Conservation (phyloP, 2,329 filamentous ascomycete genomes). For the Chaetomium sp. region DNA sequence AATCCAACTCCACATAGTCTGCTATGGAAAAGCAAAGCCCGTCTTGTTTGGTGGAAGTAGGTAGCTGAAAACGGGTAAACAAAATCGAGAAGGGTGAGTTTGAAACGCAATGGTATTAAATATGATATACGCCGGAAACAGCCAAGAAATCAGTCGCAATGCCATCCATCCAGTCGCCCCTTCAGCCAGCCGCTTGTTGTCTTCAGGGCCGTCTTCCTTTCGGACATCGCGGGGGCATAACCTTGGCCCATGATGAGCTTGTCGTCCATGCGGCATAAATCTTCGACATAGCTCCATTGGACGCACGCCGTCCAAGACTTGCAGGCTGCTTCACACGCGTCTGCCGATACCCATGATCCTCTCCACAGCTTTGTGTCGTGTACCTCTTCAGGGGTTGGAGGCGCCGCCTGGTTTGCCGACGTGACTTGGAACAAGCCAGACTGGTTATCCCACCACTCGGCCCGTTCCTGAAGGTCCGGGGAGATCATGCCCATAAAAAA, state of each 20-base stretch:
- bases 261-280: constrained; percentile 27
- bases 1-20: too few species aligned
- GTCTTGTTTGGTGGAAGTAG: too few species aligned
- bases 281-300: constrained; percentile 28
- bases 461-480: constrained; percentile 14
- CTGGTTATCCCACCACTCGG: constrained; percentile 27
- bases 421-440: constrained; percentile 19
- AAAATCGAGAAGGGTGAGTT: too few species aligned
- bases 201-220: constrained; percentile 26
- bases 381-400: constrained; percentile 13
- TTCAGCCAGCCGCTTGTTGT: constrained; percentile 25
- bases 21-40: too few species aligned
- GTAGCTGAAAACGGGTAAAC: too few species aligned
- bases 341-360: constrained; percentile 20
- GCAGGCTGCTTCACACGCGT: constrained; percentile 23
- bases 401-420: constrained; percentile 21
- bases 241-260: constrained; percentile 27
- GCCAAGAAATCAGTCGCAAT: constrained; percentile 5
- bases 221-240: constrained; percentile 23
- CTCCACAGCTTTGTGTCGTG: constrained; percentile 22
- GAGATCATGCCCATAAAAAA: constrained; percentile 21
- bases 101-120: not conserved
- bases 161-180: constrained; percentile 20
- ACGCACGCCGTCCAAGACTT: constrained; percentile 20
- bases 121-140: not conserved